Evolutionary conservation across 208 protist genomes (phyloP).

Genomic region (Trypanosoma cruzi): DNA sequence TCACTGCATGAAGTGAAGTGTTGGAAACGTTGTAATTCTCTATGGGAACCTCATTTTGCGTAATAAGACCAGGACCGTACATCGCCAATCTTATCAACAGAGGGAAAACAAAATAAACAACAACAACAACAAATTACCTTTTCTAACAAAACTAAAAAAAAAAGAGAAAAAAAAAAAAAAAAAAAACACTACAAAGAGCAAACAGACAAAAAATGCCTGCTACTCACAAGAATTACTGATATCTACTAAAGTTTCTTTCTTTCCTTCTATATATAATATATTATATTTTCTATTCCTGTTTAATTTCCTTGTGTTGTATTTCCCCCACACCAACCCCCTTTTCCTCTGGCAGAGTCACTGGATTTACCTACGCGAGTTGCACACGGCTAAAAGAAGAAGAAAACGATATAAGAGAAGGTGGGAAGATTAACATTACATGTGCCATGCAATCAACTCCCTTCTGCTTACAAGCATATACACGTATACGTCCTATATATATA

Average conservation of each 20-base stretch:
- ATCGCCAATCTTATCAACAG: background rate
- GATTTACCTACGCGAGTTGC: background rate
- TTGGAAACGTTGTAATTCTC: background rate
- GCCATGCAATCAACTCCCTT: no score
- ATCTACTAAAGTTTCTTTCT: background rate
- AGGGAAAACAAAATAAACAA: no score
- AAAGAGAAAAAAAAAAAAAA: slow-evolving; percentile 13
- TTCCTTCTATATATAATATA: background rate
- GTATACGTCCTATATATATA: no score
- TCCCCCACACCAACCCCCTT: background rate
- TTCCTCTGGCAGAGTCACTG: background rate
- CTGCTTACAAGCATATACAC: no score
- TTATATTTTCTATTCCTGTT: background rate
- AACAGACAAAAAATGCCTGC: background rate
- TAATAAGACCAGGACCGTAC: slow-evolving; percentile 4
- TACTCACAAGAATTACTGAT: background rate
- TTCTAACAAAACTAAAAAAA: no score
- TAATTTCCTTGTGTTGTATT: background rate
- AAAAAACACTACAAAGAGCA: no score
- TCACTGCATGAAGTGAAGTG: background rate
- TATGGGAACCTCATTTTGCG: background rate
- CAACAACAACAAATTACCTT: no score
- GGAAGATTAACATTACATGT: slow-evolving; percentile 3
- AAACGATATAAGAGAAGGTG: slow-evolving; percentile 3
- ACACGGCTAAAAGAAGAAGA: background rate